These are phyloP conservation scores for Paramecium tetraurelia DNA, from an alignment of 73 alveolate genomes.

Conservation along the genomic window DNA sequence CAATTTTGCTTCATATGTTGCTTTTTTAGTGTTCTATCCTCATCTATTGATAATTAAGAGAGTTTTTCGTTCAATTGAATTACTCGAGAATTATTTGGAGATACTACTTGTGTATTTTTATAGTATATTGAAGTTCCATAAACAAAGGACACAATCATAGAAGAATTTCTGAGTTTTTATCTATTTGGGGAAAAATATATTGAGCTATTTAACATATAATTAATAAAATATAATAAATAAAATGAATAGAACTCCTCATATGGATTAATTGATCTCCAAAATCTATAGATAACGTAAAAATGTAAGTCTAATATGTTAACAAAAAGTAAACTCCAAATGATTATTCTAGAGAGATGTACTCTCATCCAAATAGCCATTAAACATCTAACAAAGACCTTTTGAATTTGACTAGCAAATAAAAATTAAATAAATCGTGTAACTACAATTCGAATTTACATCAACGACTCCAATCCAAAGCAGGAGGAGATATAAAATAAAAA, in stretches of 20 bases:
- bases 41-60: not conserved
- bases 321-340: constrained; percentile 38
- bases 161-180: not conserved
- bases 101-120: not conserved
- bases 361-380: constrained; percentile 23
- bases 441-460: not conserved
- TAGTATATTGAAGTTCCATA: not conserved
- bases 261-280: not conserved
- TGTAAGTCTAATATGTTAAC: not conserved
- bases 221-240: not conserved
- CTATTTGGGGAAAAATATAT: not conserved
- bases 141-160: not conserved
- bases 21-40: not conserved
- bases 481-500: constrained; percentile 37
- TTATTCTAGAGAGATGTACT: constrained; percentile 31
- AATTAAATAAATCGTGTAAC: constrained; percentile 32
- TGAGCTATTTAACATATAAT: constrained; percentile 6
- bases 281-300: constrained; percentile 26
- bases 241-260: constrained; percentile 51
- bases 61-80: not conserved
- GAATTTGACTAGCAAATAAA: not conserved
- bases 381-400: constrained; percentile 32
- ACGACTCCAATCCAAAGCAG: constrained; percentile 38
- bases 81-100: not conserved
- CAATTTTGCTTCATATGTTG: not conserved